Base-by-base conservation (phyloP, 768 basidiomycete species). In the Lactarius tabidus region DNA sequence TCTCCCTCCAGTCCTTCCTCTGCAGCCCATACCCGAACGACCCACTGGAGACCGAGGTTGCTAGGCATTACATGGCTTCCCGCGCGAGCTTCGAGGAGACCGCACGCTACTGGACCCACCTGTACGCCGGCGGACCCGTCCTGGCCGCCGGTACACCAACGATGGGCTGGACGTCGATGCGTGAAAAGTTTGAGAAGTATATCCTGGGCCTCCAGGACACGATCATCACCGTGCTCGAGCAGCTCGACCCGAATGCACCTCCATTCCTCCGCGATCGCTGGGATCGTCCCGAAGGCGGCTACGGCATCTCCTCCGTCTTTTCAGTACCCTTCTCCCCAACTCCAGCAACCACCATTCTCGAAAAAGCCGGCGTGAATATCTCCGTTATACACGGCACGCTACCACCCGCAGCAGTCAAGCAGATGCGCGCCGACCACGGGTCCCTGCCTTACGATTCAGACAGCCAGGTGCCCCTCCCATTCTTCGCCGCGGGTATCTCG, bases 41-140 rank as follows among this genome's bases (percentile, higher is more conserved):
- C 73, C 95, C 96, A 1, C 95, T 97, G 77, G 96, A 98, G 73
- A 95, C 95, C 0, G 95, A 98, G 77, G 95, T 98, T 15, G 95
- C 95, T 15, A 98, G 97, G 74, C 96, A 97, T 73, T 98, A 91
- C 71, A 90, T 91, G 75, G 93, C 94, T 17, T 91, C 89, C 75
- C 89, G 88, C 74, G 77, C 79, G 31, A 88, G 89, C 71, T 98
- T 98, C 70, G 91, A 95, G 64, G 90, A 90, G 43, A 98, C 95
- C 3, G 96, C 95, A 63, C 82, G 84, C 51, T 95, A 95, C 75
- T 98, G 96, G 95, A 92, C 95, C 0, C 87, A 91, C 71, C 86
- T 89, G 33, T 97, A 97, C 74, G 95, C 96, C 2, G 90, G 88
- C 53, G 91, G 87, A 1, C 85, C 89, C 4, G 79, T 72, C 20